Base-by-base conservation (phyloP, 495 filamentous ascomycete genomes). In the Penicillium dipodomyicola region DNA sequence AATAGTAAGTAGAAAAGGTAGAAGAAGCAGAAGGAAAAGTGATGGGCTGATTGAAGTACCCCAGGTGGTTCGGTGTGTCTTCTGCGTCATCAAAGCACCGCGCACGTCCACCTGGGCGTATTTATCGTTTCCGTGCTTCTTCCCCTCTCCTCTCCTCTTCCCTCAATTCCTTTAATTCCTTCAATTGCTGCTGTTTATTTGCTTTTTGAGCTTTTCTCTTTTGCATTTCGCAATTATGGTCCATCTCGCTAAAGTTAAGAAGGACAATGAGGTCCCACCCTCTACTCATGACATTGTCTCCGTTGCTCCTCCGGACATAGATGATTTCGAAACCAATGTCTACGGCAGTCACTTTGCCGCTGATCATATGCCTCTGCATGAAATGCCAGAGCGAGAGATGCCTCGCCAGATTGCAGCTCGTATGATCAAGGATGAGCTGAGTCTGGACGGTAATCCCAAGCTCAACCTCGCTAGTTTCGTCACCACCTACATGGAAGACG, bases 351-450 rank as follows among this genome's bases (percentile, higher is more conserved):
- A 77, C 30, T 96, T 89, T 68, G 91, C 92, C 12, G 84, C 85
- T 30, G 71, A 85, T 61, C 87, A 91, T 69, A 80, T 96, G 49
- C 89, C 90, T 37, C 83, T 82, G 63, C 80, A 87, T 67, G 87
- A 90, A 70, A 96, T 96, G 88, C 91, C 92, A n/a, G 91, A 95
- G 65, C 61, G 71, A 7, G 89, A 93, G 72, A 93, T 93, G 90
- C 90, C 90, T 42, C 87, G 84, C 56, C 89, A 95, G 62, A 79
- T 93, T n/a, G 91, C 91, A 12, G 92, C 95, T 71, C 87, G 90
- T 42, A 89, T 96, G 90, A 96, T 96, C 76, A 92, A 91, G 75
- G 92, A 96, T 67, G 91, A 96, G 65, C 72, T 96, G 63, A 91
- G 87, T 61, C 73, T 96, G 58, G 91, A 96, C 69, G 89, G 89